These are phyloP conservation scores for Maudiozyma pseudohumilis DNA, from an alignment of 805 yeast species.

Conservation along the genomic window DNA sequence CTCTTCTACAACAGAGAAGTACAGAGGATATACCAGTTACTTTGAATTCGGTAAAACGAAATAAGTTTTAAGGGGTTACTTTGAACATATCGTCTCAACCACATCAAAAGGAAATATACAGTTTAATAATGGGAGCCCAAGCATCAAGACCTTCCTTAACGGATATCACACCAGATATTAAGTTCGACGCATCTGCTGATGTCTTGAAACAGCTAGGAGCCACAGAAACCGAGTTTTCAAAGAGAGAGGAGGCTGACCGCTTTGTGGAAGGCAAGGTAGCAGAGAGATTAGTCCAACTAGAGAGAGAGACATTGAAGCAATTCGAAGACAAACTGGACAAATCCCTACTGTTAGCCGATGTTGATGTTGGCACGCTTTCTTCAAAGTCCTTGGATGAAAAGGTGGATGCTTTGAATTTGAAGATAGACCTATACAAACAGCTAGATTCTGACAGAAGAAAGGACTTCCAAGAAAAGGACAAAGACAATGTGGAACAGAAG, in stretches of 20 bases:
- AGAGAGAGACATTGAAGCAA: conserved; percentile 39
- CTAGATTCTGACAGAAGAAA: conserved; percentile 19
- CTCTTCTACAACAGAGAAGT: no score
- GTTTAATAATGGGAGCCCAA: conserved; percentile 42
- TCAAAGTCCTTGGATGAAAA: conserved; percentile 33
- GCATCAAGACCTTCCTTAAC: conserved; percentile 47
- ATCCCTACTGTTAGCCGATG: conserved; percentile 29
- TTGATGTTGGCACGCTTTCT: conserved; percentile 28
- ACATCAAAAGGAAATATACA: not conserved
- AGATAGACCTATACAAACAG: conserved; percentile 30
- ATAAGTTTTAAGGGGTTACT: no score
- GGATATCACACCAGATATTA: conserved; percentile 28
- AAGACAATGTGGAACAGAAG: conserved; percentile 34
- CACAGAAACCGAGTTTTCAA: conserved; percentile 58
- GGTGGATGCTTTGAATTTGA: conserved; percentile 30
- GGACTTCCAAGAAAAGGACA: conserved; percentile 20
- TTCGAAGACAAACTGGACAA: conserved; percentile 42
- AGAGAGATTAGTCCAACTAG: conserved; percentile 44
- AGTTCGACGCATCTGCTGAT: conserved; percentile 57
- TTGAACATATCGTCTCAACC: no score
- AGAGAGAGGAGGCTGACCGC: conserved; percentile 58
- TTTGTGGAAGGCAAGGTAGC: conserved; percentile 57
- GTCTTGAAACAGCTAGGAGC: conserved; percentile 53
- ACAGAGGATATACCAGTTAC: no score
- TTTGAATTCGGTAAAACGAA: no score